Conservation (phyloP, 805 yeast genomes). For the Saturnispora zaruensis region DNA sequence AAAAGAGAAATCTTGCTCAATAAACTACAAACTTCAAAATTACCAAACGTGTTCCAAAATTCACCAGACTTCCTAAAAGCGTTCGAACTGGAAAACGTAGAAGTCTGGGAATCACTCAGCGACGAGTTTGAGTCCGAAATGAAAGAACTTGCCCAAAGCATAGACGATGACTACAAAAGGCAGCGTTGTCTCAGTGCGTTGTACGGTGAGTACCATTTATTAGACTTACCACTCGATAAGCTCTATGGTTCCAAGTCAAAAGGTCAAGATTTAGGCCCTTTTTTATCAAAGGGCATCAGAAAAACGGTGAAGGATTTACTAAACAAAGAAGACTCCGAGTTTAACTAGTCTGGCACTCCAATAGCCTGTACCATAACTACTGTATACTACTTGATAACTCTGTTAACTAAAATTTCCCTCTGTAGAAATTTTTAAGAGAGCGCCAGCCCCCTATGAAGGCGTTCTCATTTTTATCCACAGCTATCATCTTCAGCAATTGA, state of each 20-base stretch:
- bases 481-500: not conserved
- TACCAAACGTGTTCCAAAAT: constrained; percentile 24
- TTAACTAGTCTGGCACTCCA: not conserved
- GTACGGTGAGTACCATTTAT: constrained; percentile 9
- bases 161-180: not conserved
- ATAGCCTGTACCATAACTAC: not conserved
- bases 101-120: constrained; percentile 26
- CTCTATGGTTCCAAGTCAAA: constrained; percentile 13
- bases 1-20: constrained; percentile 19
- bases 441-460: constrained; percentile 1
- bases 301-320: constrained; percentile 1
- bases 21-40: constrained; percentile 19
- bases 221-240: constrained; percentile 19
- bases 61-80: constrained; percentile 22
- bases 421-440: not conserved
- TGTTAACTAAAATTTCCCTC: not conserved
- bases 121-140: constrained; percentile 27
- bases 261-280: constrained; percentile 15
- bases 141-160: constrained; percentile 13
- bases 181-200: not conserved
- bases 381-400: not conserved
- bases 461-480: not conserved
- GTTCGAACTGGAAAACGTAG: constrained; percentile 25
- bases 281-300: constrained; percentile 14
- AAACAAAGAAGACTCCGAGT: not conserved